A percentile compares a stretch with the other conserved stretches of the same genome.
phyloP scores from a whole-genome alignment of 768 basidiomycete genomes.

The Termitomyces sp. region DNA sequence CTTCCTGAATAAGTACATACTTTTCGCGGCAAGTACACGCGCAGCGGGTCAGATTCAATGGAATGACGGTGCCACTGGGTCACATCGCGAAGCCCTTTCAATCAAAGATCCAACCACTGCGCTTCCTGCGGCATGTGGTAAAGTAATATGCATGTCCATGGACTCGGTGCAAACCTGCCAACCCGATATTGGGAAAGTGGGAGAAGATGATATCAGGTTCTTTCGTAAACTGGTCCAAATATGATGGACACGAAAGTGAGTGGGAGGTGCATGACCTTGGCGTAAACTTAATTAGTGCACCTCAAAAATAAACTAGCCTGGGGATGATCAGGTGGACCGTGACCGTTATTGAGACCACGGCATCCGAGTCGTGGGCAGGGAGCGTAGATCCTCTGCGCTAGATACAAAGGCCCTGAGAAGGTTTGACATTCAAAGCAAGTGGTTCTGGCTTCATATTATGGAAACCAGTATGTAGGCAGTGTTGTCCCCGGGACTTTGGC shows the following conservation, averaged over 20 bases:
- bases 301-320: neutral
- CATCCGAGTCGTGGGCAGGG: neutral
- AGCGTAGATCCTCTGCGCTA: neutral
- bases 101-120: slow-evolving; percentile 13
- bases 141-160: neutral
- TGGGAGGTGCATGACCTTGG: neutral
- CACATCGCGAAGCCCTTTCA: slow-evolving; percentile 1
- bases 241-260: neutral
- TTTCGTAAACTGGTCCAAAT: neutral
- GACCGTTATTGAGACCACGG: neutral
- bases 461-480: neutral
- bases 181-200: neutral
- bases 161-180: slow-evolving; percentile 1
- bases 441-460: neutral
- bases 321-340: neutral
- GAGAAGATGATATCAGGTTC: neutral
- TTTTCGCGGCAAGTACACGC: neutral
- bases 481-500: neutral
- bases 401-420: neutral
- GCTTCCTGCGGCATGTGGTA: neutral
- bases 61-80: neutral
- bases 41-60: neutral
- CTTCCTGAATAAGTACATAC: neutral
- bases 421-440: neutral
- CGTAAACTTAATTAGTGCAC: neutral